Percentiles rank a stretch among this genome's conserved stretches.
Conservation (phyloP, 257 asterid genomes). For the Solanum gracilifrons region DNA sequence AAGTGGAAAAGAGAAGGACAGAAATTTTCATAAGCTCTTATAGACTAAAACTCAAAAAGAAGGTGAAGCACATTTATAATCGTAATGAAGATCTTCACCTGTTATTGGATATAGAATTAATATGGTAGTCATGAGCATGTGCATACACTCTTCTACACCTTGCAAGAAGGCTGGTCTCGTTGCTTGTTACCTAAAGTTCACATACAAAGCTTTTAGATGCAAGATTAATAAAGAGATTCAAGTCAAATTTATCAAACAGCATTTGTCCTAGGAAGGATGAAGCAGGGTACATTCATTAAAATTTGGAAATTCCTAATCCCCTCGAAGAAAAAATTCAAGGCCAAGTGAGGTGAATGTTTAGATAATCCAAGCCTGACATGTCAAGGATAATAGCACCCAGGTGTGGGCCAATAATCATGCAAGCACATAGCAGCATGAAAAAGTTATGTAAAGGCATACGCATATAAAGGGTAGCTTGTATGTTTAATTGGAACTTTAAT, state of each 20-base stretch:
- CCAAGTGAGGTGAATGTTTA: neutral
- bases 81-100: slow-evolving; percentile 34
- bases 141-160: slow-evolving; percentile 95
- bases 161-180: slow-evolving; percentile 79
- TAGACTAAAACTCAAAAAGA: neutral
- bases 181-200: slow-evolving; percentile 52
- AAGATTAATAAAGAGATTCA: neutral
- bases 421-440: neutral
- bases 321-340: neutral
- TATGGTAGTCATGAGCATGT: slow-evolving; percentile 99
- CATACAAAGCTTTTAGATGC: neutral
- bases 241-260: neutral
- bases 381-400: neutral
- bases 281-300: neutral
- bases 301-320: neutral
- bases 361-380: neutral
- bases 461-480: neutral
- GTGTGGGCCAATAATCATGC: neutral
- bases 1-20: slow-evolving; percentile 11
- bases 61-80: neutral
- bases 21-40: slow-evolving; percentile 5
- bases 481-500: neutral
- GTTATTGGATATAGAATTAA: slow-evolving; percentile 94
- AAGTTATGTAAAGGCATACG: neutral
- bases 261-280: neutral